These are phyloP conservation scores for Stereum hirsutum DNA, from an alignment of 1,284 basidiomycete species.

Conservation along the genomic window DNA sequence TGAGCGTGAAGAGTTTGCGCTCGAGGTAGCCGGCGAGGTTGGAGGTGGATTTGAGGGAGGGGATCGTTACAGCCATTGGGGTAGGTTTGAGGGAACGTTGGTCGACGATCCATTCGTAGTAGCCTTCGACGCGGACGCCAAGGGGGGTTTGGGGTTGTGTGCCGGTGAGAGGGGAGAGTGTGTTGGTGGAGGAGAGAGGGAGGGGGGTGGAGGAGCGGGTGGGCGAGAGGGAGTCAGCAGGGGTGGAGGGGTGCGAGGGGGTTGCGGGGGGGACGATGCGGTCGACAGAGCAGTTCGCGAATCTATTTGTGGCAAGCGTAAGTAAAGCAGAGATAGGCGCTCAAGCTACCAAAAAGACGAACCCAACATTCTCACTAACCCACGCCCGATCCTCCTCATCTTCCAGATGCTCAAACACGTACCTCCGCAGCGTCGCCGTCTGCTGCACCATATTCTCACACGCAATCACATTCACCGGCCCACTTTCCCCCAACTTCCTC, in stretches of 20 bases:
- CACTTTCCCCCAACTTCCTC: slow-evolving; percentile 7
- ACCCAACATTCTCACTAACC: slow-evolving; percentile 22
- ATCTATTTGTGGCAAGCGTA: too few species aligned
- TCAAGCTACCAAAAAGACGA: too few species aligned
- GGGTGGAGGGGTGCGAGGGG: too few species aligned
- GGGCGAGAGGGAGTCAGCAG: too few species aligned
- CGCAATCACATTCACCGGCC: slow-evolving; percentile 27
- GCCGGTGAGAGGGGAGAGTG: too few species aligned
- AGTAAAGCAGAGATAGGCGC: too few species aligned
- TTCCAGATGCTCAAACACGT: slow-evolving; percentile 21
- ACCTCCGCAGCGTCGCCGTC: slow-evolving; percentile 21
- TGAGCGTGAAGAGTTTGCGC: slow-evolving; percentile 33
- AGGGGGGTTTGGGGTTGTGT: slow-evolving; percentile 17
- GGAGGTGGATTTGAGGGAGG: slow-evolving; percentile 23
- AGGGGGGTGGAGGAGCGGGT: too few species aligned
- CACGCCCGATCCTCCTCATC: slow-evolving; percentile 17
- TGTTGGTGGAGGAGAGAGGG: too few species aligned
- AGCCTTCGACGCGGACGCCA: slow-evolving; percentile 31
- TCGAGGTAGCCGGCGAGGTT: slow-evolving; percentile 28
- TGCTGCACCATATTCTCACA: slow-evolving; percentile 32
- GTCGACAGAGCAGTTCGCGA: slow-evolving; percentile 33
- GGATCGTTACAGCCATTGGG: slow-evolving; percentile 17
- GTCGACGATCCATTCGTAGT: slow-evolving; percentile 33
- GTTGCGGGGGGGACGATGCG: slow-evolving; percentile 31
- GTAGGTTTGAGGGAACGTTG: too few species aligned